Evolutionary conservation across 2,329 filamentous ascomycete genomes (phyloP), one percentile per base, ranked within the genome.

Genomic region (Diplodia mutila): DNA sequence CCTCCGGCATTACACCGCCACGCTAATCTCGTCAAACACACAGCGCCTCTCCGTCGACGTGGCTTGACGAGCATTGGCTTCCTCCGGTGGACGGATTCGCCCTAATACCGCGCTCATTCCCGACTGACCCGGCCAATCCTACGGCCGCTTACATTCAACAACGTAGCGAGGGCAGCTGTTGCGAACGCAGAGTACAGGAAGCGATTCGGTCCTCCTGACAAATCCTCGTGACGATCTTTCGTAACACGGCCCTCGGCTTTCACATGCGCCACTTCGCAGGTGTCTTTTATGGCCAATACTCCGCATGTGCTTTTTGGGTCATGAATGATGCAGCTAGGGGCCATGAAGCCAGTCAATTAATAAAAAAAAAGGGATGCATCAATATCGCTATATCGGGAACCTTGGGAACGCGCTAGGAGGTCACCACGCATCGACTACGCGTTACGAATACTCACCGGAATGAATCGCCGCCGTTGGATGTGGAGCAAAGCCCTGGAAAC

Each of bases 11-110:
- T 46, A 51, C 42, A 51, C 59, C 49, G 46, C 59, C 59, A 63
- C 46, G 23, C 25, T 63, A 63, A 63, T 63, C 46, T 63, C 59
- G 59, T 29, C 59, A 63, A 51, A 49, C 16, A 27, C 53, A 46
- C 32, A 39, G 53, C n/a, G 23, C 18, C 53, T 37, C 9, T 23
- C 16, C 25, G 54, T 25, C 21, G 9, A 27, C 37, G 54, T 59
- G 54, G 54, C 54, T 59, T 59, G 54, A 59, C 54, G 54, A 59
- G 34, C 25, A 55, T 29, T 55, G 53, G 53, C 32, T 39, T 16
- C 32, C n/a, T 34, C 5, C 21, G n/a, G 18, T 27, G 16, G 34
- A 37, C 16, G 18, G 21, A 37, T 55, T 21, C 53, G 32, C 37
- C 18, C 18, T 9, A 14, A 34, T n/a, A 8, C 9, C 29, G 9